phyloP scores from a whole-genome alignment of 139 green algal genomes.

The Chlorella sp. region DNA sequence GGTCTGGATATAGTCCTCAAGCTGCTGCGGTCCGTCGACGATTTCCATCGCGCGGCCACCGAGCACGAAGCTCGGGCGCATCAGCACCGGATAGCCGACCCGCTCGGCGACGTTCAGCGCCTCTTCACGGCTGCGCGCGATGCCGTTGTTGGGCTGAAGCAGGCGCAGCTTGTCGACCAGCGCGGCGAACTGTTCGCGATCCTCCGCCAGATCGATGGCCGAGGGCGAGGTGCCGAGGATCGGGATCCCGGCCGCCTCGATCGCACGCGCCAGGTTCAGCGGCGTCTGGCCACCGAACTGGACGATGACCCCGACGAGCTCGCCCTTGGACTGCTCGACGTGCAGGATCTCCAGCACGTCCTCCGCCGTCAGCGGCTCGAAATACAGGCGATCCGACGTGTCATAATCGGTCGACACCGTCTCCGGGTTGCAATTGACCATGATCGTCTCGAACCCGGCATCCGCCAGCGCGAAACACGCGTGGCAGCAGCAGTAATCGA shows the following conservation, averaged over 20 bases:
- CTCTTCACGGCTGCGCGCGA: slow-evolving; percentile 70
- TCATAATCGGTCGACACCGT: slow-evolving; percentile 99
- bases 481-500: slow-evolving; percentile 99
- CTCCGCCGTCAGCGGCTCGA: slow-evolving; percentile 93
- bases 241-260: slow-evolving; percentile 83
- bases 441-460: slow-evolving; percentile 97
- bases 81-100: slow-evolving; percentile 98
- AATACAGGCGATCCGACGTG: slow-evolving; percentile 98
- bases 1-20: slow-evolving; percentile 78
- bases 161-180: slow-evolving; percentile 87
- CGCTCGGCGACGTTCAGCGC: slow-evolving; percentile 79
- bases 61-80: slow-evolving; percentile 98
- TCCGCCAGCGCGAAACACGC: slow-evolving; percentile 91
- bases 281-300: slow-evolving; percentile 99
- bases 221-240: slow-evolving; percentile 97
- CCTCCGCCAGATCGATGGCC: slow-evolving; percentile 97
- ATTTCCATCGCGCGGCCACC: slow-evolving; percentile 99
- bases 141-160: slow-evolving; percentile 79
- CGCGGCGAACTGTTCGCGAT: slow-evolving; percentile 86
- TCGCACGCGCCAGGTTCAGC: slow-evolving; percentile 88
- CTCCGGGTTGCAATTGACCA: slow-evolving; percentile 99
- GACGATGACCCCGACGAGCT: slow-evolving; percentile 98
- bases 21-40: slow-evolving; percentile 87
- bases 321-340: slow-evolving; percentile 95
- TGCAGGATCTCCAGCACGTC: slow-evolving; percentile 90